phyloP scores from a whole-genome alignment of 108 stramenopile species.

The Pseudonitzschia multistriata region DNA sequence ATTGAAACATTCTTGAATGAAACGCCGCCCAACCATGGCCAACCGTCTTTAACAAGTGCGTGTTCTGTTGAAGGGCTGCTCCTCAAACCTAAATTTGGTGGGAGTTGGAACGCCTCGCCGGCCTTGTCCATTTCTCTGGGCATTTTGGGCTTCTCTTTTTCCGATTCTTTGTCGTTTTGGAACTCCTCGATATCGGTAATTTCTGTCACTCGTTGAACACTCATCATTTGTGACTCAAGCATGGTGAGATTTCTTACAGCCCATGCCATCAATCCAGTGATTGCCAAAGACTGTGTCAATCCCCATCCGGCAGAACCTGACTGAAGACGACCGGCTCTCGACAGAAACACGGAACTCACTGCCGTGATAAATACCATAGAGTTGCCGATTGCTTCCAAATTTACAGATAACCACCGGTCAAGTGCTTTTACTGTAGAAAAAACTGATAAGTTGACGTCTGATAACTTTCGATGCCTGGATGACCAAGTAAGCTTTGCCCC shows the following conservation, averaged over 20 bases:
- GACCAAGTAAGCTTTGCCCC: slow-evolving; percentile 57
- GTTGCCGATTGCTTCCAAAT: slow-evolving; percentile 79
- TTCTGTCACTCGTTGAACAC: slow-evolving; percentile 59
- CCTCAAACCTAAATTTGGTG: slow-evolving; percentile 7
- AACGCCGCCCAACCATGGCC: slow-evolving; percentile 82
- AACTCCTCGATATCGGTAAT: slow-evolving; percentile 52
- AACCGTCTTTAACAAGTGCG: slow-evolving; percentile 44
- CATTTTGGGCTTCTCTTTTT: slow-evolving; percentile 8
- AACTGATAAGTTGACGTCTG: slow-evolving; percentile 62
- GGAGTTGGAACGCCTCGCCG: slow-evolving; percentile 43
- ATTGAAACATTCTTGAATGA: slow-evolving; percentile 68
- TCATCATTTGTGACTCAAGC: slow-evolving; percentile 68
- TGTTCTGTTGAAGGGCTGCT: slow-evolving; percentile 27
- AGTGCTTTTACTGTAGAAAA: slow-evolving; percentile 72
- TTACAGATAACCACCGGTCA: slow-evolving; percentile 77
- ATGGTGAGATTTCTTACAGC: slow-evolving; percentile 65
- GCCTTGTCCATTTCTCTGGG: slow-evolving; percentile 33
- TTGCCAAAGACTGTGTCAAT: slow-evolving; percentile 72
- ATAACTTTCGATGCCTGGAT: slow-evolving; percentile 42
- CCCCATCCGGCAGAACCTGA: slow-evolving; percentile 83
- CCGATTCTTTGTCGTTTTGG: slow-evolving; percentile 12
- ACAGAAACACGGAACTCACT: slow-evolving; percentile 54
- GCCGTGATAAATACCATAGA: slow-evolving; percentile 62
- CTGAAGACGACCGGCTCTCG: slow-evolving; percentile 44
- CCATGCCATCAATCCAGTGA: slow-evolving; percentile 82